phyloP scores from a whole-genome alignment of 345 rosid species.

The Salix brachista region DNA sequence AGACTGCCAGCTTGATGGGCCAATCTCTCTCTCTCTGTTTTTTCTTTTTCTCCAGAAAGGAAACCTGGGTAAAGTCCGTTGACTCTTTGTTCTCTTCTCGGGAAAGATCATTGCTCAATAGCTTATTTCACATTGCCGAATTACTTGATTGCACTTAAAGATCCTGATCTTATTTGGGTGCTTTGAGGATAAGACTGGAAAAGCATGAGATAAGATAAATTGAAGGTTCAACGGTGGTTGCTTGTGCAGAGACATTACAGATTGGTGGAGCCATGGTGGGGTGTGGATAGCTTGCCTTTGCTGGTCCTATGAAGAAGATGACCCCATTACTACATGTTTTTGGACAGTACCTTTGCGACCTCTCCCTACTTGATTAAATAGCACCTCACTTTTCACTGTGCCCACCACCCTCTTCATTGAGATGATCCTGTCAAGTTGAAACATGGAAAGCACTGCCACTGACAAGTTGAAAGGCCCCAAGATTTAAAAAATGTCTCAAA shows the following conservation, averaged over 20 bases:
- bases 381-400: neutral
- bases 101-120: neutral
- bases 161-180: neutral
- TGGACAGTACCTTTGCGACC: neutral
- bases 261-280: constrained; percentile 32
- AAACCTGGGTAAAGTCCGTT: constrained; percentile 21
- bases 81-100: constrained; percentile 25
- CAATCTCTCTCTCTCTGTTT: neutral
- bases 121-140: constrained; percentile 2
- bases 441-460: too few relatives aligned
- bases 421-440: neutral
- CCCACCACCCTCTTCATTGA: neutral
- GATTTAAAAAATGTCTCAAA: too few relatives aligned
- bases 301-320: constrained; percentile 9
- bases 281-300: neutral
- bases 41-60: constrained; percentile 12
- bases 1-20: constrained; percentile 6
- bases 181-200: constrained; percentile 17
- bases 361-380: too few relatives aligned
- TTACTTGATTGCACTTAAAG: neutral
- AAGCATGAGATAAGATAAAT: neutral
- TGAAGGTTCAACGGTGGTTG: constrained; percentile 25
- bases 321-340: constrained; percentile 13
- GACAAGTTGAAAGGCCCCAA: too few relatives aligned
- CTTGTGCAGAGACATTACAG: constrained; percentile 12